Percentiles rank a stretch among this genome's conserved stretches.
Conservation (phyloP, 1,284 basidiomycete genomes). For the Ceratobasidium sp. region DNA sequence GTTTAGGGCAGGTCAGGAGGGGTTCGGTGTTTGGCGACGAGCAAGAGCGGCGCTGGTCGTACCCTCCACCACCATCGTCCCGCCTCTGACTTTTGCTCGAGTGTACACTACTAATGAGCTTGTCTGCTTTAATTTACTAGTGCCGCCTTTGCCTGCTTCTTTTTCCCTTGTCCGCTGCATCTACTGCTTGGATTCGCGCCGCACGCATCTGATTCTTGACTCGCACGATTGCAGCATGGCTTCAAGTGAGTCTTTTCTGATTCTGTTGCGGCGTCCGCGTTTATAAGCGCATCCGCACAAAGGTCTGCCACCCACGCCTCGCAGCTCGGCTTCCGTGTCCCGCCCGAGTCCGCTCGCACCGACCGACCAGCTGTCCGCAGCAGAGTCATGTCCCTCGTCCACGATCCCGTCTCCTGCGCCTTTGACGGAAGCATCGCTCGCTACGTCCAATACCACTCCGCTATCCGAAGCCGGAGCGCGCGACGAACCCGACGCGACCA, state of each 20-base stretch:
- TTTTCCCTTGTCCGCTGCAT: background rate
- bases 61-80: constrained; percentile 38
- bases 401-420: constrained; percentile 29
- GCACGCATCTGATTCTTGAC: background rate
- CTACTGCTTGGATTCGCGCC: background rate
- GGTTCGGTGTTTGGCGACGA: constrained; percentile 11
- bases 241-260: constrained; percentile 26
- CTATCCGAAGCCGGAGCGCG: constrained; percentile 25
- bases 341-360: constrained; percentile 20
- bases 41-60: constrained; percentile 16
- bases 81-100: background rate
- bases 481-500: constrained; percentile 74
- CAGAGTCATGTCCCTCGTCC: constrained; percentile 26
- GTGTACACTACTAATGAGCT: constrained; percentile 42
- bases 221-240: constrained; percentile 2
- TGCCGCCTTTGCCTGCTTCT: background rate
- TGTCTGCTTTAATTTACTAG: constrained; percentile 36
- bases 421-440: constrained; percentile 10
- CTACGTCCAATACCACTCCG: background rate
- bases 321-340: constrained; percentile 23
- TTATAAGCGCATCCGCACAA: background rate
- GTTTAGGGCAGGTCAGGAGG: constrained; percentile 32
- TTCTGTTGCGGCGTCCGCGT: background rate
- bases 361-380: constrained; percentile 10
- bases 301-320: constrained; percentile 34